Percentiles rank a stretch among this genome's conserved stretches.
These are phyloP conservation scores for Priceomyces medius DNA, from an alignment of 805 yeast genomes.

Conservation along the genomic window DNA sequence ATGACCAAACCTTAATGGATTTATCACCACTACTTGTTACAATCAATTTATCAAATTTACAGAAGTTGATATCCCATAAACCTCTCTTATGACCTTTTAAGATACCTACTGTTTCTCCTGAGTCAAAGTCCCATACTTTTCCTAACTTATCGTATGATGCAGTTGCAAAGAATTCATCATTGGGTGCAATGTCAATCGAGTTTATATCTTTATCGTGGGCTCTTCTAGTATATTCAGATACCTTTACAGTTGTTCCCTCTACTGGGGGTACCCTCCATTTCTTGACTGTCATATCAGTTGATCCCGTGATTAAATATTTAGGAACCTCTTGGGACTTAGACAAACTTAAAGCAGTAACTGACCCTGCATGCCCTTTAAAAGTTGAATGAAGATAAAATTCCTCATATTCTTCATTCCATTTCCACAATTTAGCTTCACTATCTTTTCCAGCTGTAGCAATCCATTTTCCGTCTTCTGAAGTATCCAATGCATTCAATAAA, in stretches of 20 bases:
- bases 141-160: conserved; percentile 93
- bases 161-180: conserved; percentile 83
- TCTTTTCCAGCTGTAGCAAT: conserved; percentile 91
- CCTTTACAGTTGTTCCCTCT: conserved; percentile 39
- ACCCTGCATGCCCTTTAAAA: conserved; percentile 83
- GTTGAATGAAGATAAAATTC: conserved; percentile 51
- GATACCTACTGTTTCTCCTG: conserved; percentile 86
- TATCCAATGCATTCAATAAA: conserved; percentile 75
- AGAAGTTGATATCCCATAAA: conserved; percentile 86
- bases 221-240: conserved; percentile 84
- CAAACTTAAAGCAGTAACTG: conserved; percentile 79
- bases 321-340: conserved; percentile 59
- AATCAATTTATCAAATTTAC: conserved; percentile 71
- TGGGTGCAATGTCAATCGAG: conserved; percentile 84
- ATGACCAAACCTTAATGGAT: conserved; percentile 84
- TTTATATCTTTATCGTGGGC: conserved; percentile 98
- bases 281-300: conserved; percentile 81
- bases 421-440: conserved; percentile 82
- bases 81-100: conserved; percentile 92
- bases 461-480: conserved; percentile 82
- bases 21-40: conserved; percentile 93
- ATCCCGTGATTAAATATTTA: conserved; percentile 72
- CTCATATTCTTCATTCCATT: conserved; percentile 44
- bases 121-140: conserved; percentile 80
- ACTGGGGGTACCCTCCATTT: conserved; percentile 73